phyloP scores from a whole-genome alignment of 2,329 filamentous ascomycete species.

The Amesomyces nigricolor region DNA sequence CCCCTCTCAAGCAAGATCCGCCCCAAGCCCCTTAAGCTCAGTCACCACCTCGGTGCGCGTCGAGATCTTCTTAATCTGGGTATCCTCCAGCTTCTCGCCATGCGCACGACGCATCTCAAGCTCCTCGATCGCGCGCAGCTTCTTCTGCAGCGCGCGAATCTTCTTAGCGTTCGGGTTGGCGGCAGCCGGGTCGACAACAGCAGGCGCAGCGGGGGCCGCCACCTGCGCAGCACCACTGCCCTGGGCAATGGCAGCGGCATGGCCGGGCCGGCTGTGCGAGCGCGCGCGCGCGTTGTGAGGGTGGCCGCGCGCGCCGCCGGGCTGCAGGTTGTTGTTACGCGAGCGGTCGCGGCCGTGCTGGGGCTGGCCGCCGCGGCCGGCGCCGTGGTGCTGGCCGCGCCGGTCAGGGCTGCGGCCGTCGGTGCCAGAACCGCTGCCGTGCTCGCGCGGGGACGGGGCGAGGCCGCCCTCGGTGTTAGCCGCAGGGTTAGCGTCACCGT shows the following conservation, averaged over 20 bases:
- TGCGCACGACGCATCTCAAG: conserved; percentile 92
- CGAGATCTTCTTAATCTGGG: conserved; percentile 95
- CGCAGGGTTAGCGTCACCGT: conserved; percentile 52
- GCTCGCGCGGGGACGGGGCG: conserved; percentile 41
- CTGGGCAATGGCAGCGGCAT: conserved; percentile 27
- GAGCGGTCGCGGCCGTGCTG: conserved; percentile 46
- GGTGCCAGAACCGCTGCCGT: conserved; percentile 40
- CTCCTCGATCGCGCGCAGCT: conserved; percentile 95
- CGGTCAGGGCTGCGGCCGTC: conserved; percentile 63
- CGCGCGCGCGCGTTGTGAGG: background rate
- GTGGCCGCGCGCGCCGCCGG: conserved; percentile 40
- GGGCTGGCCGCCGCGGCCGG: conserved; percentile 34
- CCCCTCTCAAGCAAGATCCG: background rate
- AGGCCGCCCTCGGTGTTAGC: conserved; percentile 41
- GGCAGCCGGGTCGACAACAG: conserved; percentile 41
- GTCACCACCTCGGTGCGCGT: conserved; percentile 80
- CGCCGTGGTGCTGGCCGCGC: conserved; percentile 45
- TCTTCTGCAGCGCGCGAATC: conserved; percentile 87
- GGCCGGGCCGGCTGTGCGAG: conserved; percentile 26
- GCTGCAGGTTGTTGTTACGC: conserved; percentile 44
- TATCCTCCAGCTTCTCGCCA: conserved; percentile 96
- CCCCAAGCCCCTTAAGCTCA: conserved; percentile 61
- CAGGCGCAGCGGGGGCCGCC: conserved; percentile 9
- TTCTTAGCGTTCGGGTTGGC: conserved; percentile 80
- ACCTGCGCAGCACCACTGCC: background rate